A percentile compares a stretch with the other conserved stretches of the same genome.
Evolutionary conservation across 2,329 filamentous ascomycete species (phyloP).

Genomic region (Meredithiella fracta): DNA sequence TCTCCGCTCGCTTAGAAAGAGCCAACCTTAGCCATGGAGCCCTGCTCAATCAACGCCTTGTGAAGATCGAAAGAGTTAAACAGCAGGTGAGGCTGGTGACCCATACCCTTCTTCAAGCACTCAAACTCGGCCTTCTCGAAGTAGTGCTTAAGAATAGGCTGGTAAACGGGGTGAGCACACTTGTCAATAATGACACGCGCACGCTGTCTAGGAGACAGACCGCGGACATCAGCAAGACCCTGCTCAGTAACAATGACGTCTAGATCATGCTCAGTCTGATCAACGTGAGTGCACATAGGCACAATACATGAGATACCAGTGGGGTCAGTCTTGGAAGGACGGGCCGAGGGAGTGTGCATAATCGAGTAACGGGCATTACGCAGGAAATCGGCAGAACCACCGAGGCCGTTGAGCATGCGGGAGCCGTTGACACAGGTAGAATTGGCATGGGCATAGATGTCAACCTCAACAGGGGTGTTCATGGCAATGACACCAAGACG

Average conservation of each 20-base stretch:
- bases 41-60: conserved; percentile 62
- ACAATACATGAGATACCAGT: conserved; percentile 74
- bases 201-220: conserved; percentile 61
- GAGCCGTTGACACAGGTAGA: conserved; percentile 76
- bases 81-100: conserved; percentile 75
- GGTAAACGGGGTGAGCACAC: conserved; percentile 73
- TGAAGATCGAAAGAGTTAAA: conserved; percentile 85
- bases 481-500: conserved; percentile 78
- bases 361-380: conserved; percentile 68
- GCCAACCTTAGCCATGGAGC: conserved; percentile 69
- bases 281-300: conserved; percentile 84
- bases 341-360: conserved; percentile 78
- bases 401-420: conserved; percentile 74
- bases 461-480: conserved; percentile 89
- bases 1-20: conserved; percentile 1
- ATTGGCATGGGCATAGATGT: conserved; percentile 91
- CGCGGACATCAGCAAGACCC: conserved; percentile 72
- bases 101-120: conserved; percentile 72
- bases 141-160: conserved; percentile 67
- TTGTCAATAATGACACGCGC: conserved; percentile 74
- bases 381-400: conserved; percentile 69
- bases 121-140: conserved; percentile 75
- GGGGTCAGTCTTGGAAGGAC: conserved; percentile 68
- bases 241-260: conserved; percentile 66
- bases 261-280: conserved; percentile 85